Base-by-base conservation (phyloP, 352 stramenopile genomes). In the Phytopythium vexans region DNA sequence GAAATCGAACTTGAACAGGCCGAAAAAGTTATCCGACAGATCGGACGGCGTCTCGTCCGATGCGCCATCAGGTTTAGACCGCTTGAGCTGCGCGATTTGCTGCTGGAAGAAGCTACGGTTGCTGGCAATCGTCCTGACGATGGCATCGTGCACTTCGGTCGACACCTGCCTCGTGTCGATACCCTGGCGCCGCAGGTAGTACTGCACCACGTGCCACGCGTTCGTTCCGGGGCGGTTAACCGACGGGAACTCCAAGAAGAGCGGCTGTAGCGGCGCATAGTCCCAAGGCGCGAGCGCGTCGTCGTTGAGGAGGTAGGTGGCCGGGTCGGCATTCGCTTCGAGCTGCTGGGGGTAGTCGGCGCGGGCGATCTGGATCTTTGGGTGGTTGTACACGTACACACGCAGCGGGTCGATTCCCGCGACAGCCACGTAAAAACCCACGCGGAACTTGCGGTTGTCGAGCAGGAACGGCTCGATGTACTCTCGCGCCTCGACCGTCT, bases 1-100 rank as follows among this genome's bases (percentile, higher is more conserved):
- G 45, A 99, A 93, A 58, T 99, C 95, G 56, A 98, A 91, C 21
- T 92, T 96, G 52, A 97, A 86, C 14, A 99, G 70, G 58, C 99
- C 94, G 61, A 99, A 97, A 52, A 97, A 98, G 52, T 64, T 88
- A 38, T 86, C 71, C 3, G 57, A 67, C 16, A 88, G 46, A 43
- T 88, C 70, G 3, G 58, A 73, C 10, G 53, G 58, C 1, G 60
- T 41, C 5, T 63, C 49, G 16, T 63, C 74, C 16, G 79, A 51
- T 11, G 54, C 55, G 36, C 35, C 10, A 14, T 31, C 21, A 8
- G 44, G 5, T 2, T 54, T 48, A 33, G 54, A 44, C 12, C 74
- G 77, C 47, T 82, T 70, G 41, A 92, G 50, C 47, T 78, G 81
- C 27, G 31, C 41, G 42, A 83, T 66, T 16, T 74, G 56, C 6